Evolutionary conservation across 805 yeast species (phyloP), one percentile per base, ranked within the genome.

Genomic region (Wickerhamiella lipophila): DNA sequence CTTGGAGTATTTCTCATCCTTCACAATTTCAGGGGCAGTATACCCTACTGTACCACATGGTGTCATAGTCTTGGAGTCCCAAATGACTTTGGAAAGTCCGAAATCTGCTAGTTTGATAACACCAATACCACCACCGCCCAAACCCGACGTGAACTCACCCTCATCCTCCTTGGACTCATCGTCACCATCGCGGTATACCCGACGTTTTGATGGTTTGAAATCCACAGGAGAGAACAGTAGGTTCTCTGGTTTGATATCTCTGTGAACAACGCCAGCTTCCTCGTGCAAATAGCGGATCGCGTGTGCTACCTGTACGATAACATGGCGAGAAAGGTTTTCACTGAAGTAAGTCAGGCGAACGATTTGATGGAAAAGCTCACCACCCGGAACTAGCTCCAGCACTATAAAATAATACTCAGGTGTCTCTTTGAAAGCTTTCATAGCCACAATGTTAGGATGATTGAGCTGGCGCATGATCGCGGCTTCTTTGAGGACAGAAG

Each of bases 11-110:
- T 79, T 74, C 68, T 88, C 94, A 64, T 92, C 97, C 55, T 82
- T 79, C 36, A 92, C 97, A 57, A 92, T 89, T 65, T 92, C 98
- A 0, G 98, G 98, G 0, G 98, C 98, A 2, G 97, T 89, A 61
- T 92, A 92, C 2, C 97, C 97, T 15, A 92, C 96, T 0, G 98
- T 92, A 46, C 98, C 98, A 67, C 98, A 92, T 0, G 98, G 98
- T 0, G 98, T 92, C 73, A 86, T 85, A 19, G 96, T 84, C 58
- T 83, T 83, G 44, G 80, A 75, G 59, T 82, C 84, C 79, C 87
- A 82, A 27, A 89, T 78, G 60, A 87, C 84, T 65, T 92, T 92
- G 3, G 95, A 85, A 16, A 92, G 69, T 0, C 98, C 98, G 66
- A 92, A 92, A 65, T 92, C 98, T 1, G 97, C 97, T 47, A 92